Evolutionary conservation across 2,329 filamentous ascomycete genomes (phyloP).

Genomic region (Fusarium buxicola): DNA sequence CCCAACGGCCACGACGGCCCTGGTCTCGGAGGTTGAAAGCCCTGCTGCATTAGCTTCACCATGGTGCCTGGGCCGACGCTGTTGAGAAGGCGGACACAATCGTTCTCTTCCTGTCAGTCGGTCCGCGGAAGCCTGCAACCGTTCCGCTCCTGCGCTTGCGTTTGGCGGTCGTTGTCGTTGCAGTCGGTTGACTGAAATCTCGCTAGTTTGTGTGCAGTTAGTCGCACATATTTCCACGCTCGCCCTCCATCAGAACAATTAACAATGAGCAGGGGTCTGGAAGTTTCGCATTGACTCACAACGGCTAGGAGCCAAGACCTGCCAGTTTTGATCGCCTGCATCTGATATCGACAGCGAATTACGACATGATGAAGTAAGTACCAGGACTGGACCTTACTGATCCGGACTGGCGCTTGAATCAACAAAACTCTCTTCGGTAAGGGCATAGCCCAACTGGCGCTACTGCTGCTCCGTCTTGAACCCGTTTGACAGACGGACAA

Average conservation of each 20-base stretch:
- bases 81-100: constrained; percentile 22
- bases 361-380: constrained; percentile 13
- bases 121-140: constrained; percentile 39
- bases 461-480: constrained; percentile 23
- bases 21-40: constrained; percentile 34
- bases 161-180: constrained; percentile 27
- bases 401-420: constrained; percentile 25
- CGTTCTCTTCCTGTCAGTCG: constrained; percentile 30
- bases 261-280: constrained; percentile 13
- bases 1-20: constrained; percentile 36
- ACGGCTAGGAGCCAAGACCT: constrained; percentile 24
- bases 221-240: constrained; percentile 9
- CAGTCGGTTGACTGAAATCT: constrained; percentile 12
- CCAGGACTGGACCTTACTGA: constrained; percentile 20
- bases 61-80: constrained; percentile 38
- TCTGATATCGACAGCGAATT: constrained; percentile 16
- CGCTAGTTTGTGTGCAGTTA: constrained; percentile 8
- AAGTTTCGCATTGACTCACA: constrained; percentile 2
- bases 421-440: constrained; percentile 12
- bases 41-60: constrained; percentile 42
- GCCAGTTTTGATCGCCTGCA: constrained; percentile 33
- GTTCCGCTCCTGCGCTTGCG: constrained; percentile 36
- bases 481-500: constrained; percentile 10
- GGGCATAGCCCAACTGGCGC: constrained; percentile 10
- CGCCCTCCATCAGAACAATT: constrained; percentile 10